Conservation (phyloP, 345 rosid species). For the Luvunga scandens region DNA sequence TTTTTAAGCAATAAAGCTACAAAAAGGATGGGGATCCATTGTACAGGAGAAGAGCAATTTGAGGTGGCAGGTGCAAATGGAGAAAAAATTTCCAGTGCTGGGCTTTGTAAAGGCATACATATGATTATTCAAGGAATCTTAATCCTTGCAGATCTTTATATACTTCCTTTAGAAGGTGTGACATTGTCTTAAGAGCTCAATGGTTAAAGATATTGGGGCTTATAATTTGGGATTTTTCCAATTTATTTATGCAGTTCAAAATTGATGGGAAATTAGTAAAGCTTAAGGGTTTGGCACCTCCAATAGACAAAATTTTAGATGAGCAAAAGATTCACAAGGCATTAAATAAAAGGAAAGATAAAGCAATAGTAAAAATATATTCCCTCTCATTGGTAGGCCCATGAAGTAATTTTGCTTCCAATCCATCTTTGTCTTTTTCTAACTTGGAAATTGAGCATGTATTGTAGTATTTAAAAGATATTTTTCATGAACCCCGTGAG, state of each 20-base stretch:
- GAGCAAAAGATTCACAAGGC: neutral
- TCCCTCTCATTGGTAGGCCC: neutral
- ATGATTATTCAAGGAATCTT: too few species aligned
- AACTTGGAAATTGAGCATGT: neutral
- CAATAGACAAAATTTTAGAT: neutral
- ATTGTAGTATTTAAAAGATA: neutral
- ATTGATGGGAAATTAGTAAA: neutral
- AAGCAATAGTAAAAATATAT: neutral
- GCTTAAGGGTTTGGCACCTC: neutral
- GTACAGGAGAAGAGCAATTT: neutral
- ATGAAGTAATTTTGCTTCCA: neutral
- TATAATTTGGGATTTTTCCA: slow-evolving; percentile 10
- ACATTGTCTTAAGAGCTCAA: neutral
- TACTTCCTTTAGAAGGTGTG: neutral
- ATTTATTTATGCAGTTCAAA: neutral
- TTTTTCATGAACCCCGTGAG: neutral
- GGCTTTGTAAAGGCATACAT: neutral
- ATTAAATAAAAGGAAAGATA: neutral
- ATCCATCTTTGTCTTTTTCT: neutral
- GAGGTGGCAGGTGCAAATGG: neutral
- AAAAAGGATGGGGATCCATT: neutral
- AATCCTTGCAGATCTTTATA: neutral
- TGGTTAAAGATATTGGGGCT: neutral
- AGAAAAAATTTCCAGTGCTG: neutral
- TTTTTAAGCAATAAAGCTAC: neutral